A percentile compares a stretch with the other conserved stretches of the same genome.
phyloP scores from a whole-genome alignment of 345 rosid genomes.

The Arabidopsis arenosa region DNA sequence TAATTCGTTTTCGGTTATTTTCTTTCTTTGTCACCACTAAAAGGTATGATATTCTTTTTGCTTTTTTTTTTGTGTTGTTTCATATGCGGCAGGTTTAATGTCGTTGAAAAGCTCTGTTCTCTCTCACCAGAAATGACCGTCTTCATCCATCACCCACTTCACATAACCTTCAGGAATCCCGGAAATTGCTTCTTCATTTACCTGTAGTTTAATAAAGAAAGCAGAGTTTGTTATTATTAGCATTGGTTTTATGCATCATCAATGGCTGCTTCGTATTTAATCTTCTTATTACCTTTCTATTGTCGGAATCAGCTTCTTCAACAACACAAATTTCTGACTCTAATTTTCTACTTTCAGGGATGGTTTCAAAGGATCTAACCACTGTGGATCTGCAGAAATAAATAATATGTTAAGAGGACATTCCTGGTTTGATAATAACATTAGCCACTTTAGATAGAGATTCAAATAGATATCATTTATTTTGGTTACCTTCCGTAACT shows the following conservation, averaged over 20 bases:
- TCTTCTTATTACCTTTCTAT: conserved; percentile 53
- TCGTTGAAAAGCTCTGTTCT: conserved; percentile 1
- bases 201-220: conserved; percentile 42
- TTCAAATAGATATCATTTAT: neutral
- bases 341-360: conserved; percentile 49
- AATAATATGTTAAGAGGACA: neutral
- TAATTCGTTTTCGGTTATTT: conserved; percentile 21
- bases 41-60: neutral
- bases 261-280: neutral
- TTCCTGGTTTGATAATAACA: neutral
- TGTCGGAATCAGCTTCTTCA: conserved; percentile 53
- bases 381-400: conserved; percentile 59
- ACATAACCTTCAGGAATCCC: conserved; percentile 56
- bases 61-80: neutral
- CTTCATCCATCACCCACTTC: conserved; percentile 77
- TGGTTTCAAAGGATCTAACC: conserved; percentile 61
- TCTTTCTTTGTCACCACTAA: conserved; percentile 39
- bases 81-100: neutral
- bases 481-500: conserved; percentile 62
- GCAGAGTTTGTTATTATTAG: conserved; percentile 6
- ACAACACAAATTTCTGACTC: conserved; percentile 53
- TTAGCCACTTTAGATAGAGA: neutral
- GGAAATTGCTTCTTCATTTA: conserved; percentile 46
- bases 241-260: conserved; percentile 1
- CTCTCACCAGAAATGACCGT: conserved; percentile 43